Evolutionary conservation across 2,329 filamentous ascomycete genomes (phyloP).

Genomic region (Cladorrhinum sp.): DNA sequence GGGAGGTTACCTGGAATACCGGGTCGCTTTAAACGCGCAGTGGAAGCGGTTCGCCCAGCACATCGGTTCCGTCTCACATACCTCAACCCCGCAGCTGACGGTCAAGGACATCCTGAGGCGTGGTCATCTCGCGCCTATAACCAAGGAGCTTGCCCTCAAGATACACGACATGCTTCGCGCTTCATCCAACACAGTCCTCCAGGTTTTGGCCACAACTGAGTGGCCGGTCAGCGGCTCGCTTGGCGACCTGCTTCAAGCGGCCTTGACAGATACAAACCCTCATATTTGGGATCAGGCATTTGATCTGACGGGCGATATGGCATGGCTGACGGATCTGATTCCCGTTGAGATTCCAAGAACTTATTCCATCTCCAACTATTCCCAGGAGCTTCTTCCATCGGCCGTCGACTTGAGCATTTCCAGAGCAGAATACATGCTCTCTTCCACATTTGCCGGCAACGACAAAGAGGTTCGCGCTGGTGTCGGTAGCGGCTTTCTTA

Average conservation of each 20-base stretch:
- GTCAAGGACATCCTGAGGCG: conserved; percentile 50
- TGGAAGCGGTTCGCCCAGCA: conserved; percentile 50
- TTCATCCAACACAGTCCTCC: conserved; percentile 48
- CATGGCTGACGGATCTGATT: conserved; percentile 47
- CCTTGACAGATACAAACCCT: conserved; percentile 45
- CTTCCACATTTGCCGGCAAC: conserved; percentile 38
- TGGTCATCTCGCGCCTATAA: conserved; percentile 51
- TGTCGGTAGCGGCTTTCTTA: conserved; percentile 54
- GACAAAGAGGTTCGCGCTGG: conserved; percentile 39
- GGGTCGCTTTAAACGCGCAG: conserved; percentile 37
- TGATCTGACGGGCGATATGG: conserved; percentile 39
- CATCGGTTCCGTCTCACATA: conserved; percentile 38
- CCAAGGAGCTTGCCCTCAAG: conserved; percentile 48
- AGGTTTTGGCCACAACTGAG: conserved; percentile 47
- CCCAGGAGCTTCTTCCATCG: conserved; percentile 48
- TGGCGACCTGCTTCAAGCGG: conserved; percentile 49
- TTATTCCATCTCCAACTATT: conserved; percentile 51
- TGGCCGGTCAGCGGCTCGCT: conserved; percentile 52
- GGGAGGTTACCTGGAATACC: conserved; percentile 43
- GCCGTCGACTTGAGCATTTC: conserved; percentile 52
- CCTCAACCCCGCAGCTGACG: conserved; percentile 34
- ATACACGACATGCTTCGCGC: conserved; percentile 47
- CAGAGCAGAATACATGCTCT: conserved; percentile 49
- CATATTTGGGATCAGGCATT: conserved; percentile 52
- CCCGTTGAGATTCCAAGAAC: conserved; percentile 50